Percentiles rank a stretch among this genome's conserved stretches.
These are phyloP conservation scores for Saturnispora silvae DNA, from an alignment of 805 yeast genomes.

Conservation along the genomic window DNA sequence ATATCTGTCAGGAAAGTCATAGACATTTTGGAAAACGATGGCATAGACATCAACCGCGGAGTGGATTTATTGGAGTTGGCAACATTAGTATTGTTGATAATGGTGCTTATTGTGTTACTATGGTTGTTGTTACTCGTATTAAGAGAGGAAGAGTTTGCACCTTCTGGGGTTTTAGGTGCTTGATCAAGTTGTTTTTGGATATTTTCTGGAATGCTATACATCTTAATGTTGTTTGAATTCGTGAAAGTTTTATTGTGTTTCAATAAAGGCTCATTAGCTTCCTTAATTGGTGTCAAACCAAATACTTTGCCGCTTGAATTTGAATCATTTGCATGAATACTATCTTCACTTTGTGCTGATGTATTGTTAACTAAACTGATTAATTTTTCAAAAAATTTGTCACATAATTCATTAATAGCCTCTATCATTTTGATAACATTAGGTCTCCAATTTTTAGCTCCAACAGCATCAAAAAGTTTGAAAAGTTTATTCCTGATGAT, in stretches of 20 bases:
- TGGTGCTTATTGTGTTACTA: too few relatives aligned
- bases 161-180: background rate
- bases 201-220: conserved; percentile 14
- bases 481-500: conserved; percentile 22
- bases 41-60: conserved; percentile 4
- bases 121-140: too few relatives aligned
- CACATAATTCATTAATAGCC: conserved; percentile 25
- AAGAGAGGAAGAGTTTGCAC: too few relatives aligned
- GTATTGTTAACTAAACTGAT: conserved; percentile 7
- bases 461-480: conserved; percentile 22
- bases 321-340: background rate
- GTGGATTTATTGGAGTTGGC: background rate
- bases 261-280: background rate
- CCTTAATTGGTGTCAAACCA: conserved; percentile 1
- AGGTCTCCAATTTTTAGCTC: conserved; percentile 21
- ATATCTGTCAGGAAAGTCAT: conserved; percentile 2
- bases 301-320: background rate
- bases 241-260: conserved; percentile 3
- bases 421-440: conserved; percentile 24
- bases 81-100: too few relatives aligned
- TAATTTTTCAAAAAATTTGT: conserved; percentile 18
- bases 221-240: background rate
- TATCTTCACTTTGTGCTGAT: background rate
- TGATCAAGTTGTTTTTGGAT: conserved; percentile 4
- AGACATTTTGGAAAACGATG: conserved; percentile 3